Evolutionary conservation across 768 basidiomycete genomes (phyloP).

Genomic region (Serendipita sp.): DNA sequence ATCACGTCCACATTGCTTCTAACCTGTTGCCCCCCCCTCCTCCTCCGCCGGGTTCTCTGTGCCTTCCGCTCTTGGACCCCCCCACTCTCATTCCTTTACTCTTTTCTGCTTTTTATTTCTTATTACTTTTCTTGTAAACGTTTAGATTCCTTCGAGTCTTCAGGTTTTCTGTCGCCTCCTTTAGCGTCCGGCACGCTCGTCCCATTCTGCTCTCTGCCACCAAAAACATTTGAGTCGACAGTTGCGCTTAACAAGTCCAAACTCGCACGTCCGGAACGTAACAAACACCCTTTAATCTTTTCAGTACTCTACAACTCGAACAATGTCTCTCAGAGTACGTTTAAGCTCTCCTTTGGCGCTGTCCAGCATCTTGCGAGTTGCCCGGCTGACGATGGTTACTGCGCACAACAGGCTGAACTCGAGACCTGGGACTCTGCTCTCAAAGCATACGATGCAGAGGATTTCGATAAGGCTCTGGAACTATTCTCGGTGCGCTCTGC

Average conservation of each 20-base stretch:
- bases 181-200: background rate
- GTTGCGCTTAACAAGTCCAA: background rate
- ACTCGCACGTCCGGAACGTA: background rate
- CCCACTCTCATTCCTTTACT: background rate
- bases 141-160: background rate
- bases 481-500: constrained; percentile 47
- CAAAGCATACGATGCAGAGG: constrained; percentile 70
- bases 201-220: too few species aligned
- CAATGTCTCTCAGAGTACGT: background rate
- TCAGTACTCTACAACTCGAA: background rate
- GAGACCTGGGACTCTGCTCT: constrained; percentile 81
- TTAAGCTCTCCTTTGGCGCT: background rate
- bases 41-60: too few species aligned
- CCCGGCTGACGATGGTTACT: background rate
- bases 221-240: background rate
- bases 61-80: background rate
- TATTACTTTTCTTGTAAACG: background rate
- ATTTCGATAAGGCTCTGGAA: constrained; percentile 59
- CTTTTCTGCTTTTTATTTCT: background rate
- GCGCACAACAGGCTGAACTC: constrained; percentile 31
- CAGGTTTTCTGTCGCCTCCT: too few species aligned
- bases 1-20: too few species aligned
- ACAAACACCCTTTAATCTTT: background rate
- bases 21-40: too few species aligned
- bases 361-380: too few species aligned